Conservation (phyloP, 1,284 basidiomycete species). For the Ganoderma lucidum region DNA sequence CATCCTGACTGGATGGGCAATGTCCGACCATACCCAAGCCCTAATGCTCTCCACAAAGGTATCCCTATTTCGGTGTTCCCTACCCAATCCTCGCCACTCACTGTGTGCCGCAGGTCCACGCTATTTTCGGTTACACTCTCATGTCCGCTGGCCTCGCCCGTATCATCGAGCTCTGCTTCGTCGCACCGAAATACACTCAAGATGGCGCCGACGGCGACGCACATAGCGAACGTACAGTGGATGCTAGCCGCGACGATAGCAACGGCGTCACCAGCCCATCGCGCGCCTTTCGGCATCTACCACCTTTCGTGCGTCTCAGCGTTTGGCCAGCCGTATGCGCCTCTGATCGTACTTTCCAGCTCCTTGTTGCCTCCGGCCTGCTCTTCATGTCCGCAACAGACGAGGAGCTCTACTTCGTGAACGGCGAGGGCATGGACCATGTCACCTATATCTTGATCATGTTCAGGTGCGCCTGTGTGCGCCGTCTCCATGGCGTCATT, state of each 20-base stretch:
- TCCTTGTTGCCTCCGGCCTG: constrained; percentile 70
- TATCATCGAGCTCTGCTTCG: constrained; percentile 89
- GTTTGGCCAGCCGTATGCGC: neutral
- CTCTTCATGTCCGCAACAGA: constrained; percentile 94
- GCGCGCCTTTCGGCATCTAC: constrained; percentile 82
- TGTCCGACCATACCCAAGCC: constrained; percentile 91
- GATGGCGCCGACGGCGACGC: constrained; percentile 53
- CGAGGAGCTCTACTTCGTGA: constrained; percentile 80
- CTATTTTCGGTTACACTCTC: constrained; percentile 85
- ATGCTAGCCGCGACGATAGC: constrained; percentile 44
- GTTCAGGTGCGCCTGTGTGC: constrained; percentile 63
- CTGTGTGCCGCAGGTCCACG: constrained; percentile 69
- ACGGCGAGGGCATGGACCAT: constrained; percentile 83
- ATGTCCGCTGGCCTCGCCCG: constrained; percentile 87
- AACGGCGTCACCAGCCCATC: constrained; percentile 48
- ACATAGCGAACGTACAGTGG: constrained; percentile 71
- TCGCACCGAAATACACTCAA: constrained; percentile 49
- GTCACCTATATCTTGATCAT: constrained; percentile 88
- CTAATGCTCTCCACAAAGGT: constrained; percentile 87
- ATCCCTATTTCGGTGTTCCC: constrained; percentile 1
- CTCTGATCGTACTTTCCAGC: constrained; percentile 46
- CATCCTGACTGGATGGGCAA: constrained; percentile 93
- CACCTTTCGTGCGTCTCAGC: constrained; percentile 77
- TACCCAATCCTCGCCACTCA: neutral
- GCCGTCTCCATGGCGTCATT: neutral